phyloP scores from a whole-genome alignment of 495 filamentous ascomycete species.

The Neurospora hispaniola region DNA sequence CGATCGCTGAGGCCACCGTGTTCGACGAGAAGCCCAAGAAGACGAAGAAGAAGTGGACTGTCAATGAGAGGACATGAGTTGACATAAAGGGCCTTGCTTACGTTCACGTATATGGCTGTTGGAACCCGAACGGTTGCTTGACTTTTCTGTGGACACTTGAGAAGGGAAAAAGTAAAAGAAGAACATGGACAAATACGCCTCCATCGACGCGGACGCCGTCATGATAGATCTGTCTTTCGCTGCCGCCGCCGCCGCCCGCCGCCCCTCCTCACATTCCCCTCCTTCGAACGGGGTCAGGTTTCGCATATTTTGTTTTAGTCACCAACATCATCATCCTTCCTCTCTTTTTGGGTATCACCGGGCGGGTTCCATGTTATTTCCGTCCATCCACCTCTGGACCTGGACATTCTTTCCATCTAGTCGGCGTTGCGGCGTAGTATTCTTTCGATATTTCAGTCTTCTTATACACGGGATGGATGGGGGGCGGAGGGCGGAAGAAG shows the following conservation, averaged over 20 bases:
- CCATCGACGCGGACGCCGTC: not conserved
- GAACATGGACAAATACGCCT: not conserved
- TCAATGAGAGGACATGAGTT: conserved; percentile 25
- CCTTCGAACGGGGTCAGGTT: not conserved
- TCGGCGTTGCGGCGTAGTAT: not conserved
- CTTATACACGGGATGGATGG: not conserved
- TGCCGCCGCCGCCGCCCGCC: not conserved
- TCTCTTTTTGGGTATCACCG: not conserved
- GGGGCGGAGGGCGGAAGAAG: not conserved
- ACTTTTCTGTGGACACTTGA: not conserved
- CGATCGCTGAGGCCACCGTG: conserved; percentile 16
- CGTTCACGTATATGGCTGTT: not conserved
- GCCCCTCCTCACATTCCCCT: not conserved
- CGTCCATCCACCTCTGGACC: not conserved
- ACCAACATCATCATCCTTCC: not conserved
- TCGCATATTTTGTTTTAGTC: not conserved
- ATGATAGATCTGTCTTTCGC: not conserved
- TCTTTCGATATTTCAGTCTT: not conserved
- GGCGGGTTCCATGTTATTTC: not conserved
- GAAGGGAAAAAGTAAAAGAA: not conserved
- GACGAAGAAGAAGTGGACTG: conserved; percentile 33
- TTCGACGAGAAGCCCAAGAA: conserved; percentile 16
- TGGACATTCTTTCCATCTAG: not conserved
- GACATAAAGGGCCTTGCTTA: not conserved
- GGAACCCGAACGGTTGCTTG: not conserved